Evolutionary conservation across 176 grass and related monocot genomes (phyloP), one percentile per base, ranked within the genome.

Genomic region (Hyparrhenia diplandra): DNA sequence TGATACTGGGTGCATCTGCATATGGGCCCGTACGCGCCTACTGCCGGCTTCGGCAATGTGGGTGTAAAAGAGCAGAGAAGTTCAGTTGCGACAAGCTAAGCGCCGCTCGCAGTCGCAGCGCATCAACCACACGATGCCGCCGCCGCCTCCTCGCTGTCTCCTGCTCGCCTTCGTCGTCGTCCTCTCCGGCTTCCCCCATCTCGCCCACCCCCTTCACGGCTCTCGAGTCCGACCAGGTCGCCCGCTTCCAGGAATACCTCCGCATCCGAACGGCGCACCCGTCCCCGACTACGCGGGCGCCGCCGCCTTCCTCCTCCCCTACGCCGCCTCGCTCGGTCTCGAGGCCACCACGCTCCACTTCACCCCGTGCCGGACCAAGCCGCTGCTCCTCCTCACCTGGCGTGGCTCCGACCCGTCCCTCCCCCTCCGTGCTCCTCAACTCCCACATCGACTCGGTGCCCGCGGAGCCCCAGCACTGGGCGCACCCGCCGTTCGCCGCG

Each of bases 391-490:
- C 40, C 82, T 98, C 62, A 87, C 96, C 27, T 94, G 90, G 95
- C 88, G 61, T 2, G 95, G 92, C 29, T 73, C 92, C 23, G 83
- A 94, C 21, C 83, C 92, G 0, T 89, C 88, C 12, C 95, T 94
- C 52, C 75, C 75, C 95, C 45, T 95, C 92, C 73, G 62, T 98
- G 75, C 90, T 98, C 79, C 84, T 95, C 84, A 93, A 98, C 76
- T 95, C 96, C 72, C 96, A 98, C 83, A 66, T 95, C 37, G 92
- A 98, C 86, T 93, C 90, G 37, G 92, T 98, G 16, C 95, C 92
- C 0, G 92, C 88, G 27, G 92, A 95, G 83, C 62, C 88, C 32
- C 71, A 89, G 70, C 76, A 70, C 28, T 91, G 90, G 95, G 0
- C 79, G 58, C 92, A 92, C 81, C 88, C 85, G 14, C 95, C 88